phyloP scores from a whole-genome alignment of 805 yeast species.

The Wickerhamiella siamensis region DNA sequence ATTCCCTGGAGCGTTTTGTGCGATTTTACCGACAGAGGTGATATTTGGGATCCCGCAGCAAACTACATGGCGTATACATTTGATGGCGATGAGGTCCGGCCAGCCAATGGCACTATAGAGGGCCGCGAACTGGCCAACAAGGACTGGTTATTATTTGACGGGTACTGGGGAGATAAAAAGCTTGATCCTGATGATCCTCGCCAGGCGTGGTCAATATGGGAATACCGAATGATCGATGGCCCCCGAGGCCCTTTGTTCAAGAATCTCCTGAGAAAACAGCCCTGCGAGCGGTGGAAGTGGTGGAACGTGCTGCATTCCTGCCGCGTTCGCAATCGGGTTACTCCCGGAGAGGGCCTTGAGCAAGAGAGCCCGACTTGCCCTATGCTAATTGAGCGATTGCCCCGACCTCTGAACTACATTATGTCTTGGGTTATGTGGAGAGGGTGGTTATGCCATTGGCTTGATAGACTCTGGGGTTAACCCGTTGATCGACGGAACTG shows the following conservation, averaged over 20 bases:
- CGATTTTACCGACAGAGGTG: constrained; percentile 91
- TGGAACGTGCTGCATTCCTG: constrained; percentile 84
- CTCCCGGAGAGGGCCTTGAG: constrained; percentile 80
- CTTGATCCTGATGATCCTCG: constrained; percentile 55
- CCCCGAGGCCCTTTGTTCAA: constrained; percentile 83
- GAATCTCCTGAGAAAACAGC: constrained; percentile 49
- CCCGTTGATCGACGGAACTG: background rate
- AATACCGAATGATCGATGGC: constrained; percentile 83
- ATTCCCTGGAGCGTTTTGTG: constrained; percentile 80
- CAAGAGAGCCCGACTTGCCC: constrained; percentile 14
- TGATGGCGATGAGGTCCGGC: constrained; percentile 42
- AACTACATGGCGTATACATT: constrained; percentile 72
- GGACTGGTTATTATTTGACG: constrained; percentile 66
- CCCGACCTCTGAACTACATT: constrained; percentile 8
- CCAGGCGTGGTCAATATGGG: constrained; percentile 77
- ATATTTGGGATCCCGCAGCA: constrained; percentile 83
- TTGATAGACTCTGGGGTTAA: constrained; percentile 38
- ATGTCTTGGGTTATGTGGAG: constrained; percentile 14
- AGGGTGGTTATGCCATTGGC: constrained; percentile 42
- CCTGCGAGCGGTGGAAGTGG: constrained; percentile 83
- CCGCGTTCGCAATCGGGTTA: constrained; percentile 55
- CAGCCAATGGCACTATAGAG: constrained; percentile 27
- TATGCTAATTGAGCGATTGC: constrained; percentile 10
- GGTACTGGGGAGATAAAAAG: constrained; percentile 85
- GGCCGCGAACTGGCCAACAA: constrained; percentile 44